Conservation (phyloP, 768 basidiomycete species). For the Suillus paluster region DNA sequence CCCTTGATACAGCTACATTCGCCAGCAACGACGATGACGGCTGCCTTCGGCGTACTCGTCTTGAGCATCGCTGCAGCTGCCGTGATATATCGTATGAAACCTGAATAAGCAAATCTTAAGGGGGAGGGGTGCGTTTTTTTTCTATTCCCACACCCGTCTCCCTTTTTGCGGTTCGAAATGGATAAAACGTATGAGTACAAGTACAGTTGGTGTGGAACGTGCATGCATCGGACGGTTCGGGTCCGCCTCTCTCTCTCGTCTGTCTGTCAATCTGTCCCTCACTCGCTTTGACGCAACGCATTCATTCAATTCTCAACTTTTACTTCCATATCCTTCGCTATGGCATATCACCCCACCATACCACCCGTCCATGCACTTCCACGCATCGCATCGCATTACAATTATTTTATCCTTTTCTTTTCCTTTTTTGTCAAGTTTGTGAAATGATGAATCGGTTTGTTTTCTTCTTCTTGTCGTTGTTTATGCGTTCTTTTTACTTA, state of each 20-base stretch:
- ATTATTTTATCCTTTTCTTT: slow-evolving; percentile 2
- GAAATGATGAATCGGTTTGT: neutral
- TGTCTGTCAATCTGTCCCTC: neutral
- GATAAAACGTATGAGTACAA: neutral
- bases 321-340: neutral
- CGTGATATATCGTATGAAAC: slow-evolving; percentile 72
- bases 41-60: slow-evolving; percentile 67
- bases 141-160: neutral
- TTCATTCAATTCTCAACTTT: neutral
- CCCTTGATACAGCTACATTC: slow-evolving; percentile 19
- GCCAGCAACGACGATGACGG: slow-evolving; percentile 39
- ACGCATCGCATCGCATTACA: slow-evolving; percentile 8
- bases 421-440: neutral
- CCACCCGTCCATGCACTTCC: slow-evolving; percentile 8
- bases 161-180: slow-evolving; percentile 10
- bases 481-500: slow-evolving; percentile 30
- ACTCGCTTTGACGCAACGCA: slow-evolving; percentile 2
- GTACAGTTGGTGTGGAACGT: neutral
- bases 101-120: slow-evolving; percentile 31
- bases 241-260: neutral
- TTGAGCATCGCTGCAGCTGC: slow-evolving; percentile 72
- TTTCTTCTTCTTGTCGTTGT: slow-evolving; percentile 19
- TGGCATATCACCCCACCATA: slow-evolving; percentile 5
- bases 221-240: slow-evolving; percentile 9
- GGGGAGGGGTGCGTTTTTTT: slow-evolving; percentile 5